Evolutionary conservation across 495 filamentous ascomycete genomes (phyloP), one percentile per base, ranked within the genome.

Genomic region (Penicillium dipodomyicola): DNA sequence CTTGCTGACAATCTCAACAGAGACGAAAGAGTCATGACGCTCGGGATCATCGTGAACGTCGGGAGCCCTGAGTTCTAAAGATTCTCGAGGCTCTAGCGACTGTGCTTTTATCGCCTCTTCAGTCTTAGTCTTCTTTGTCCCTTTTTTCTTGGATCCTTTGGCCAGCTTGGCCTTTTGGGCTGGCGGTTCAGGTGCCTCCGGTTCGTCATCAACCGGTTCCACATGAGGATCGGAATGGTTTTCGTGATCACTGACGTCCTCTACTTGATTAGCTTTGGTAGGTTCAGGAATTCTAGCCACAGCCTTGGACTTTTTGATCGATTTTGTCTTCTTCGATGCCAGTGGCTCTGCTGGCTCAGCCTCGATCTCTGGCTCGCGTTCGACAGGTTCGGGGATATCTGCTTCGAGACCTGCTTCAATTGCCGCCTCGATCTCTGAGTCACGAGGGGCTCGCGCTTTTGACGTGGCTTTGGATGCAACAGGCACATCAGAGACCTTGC

Each of bases 371-470:
- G 49, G 60, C 49, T 54, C 53, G 8, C 67, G 57, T 54, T 77
- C 77, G 44, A n/a, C 48, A 11, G 49, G 40, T n/a, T 69, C 57
- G 7, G 55, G 50, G 11, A 50, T 25, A 23, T 65, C 61, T 49
- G 43, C 57, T 44, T 75, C 86, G 17, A 89, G 78, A 42, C 88
- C 88, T 19, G 84, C 83, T 59, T 86, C 81, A 3, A 91, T 74
- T 30, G 80, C 84, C 23, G 81, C 80, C n/a, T 91, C 84, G 32
- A 90, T 77, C 50, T 89, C 87, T 3, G 85, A 83, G 50, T 92
- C 84, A 46, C 80, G 76, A 5, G 78, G 78, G 1, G 76, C 50
- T 30, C 63, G 67, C 20, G 71, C 59, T 52, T 70, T 74, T 20
- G 74, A 60, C 37, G 67, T 55, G 4, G 71, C 41, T 62, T 78